Evolutionary conservation across 805 yeast species (phyloP).

Genomic region (Saturnispora halmiae): DNA sequence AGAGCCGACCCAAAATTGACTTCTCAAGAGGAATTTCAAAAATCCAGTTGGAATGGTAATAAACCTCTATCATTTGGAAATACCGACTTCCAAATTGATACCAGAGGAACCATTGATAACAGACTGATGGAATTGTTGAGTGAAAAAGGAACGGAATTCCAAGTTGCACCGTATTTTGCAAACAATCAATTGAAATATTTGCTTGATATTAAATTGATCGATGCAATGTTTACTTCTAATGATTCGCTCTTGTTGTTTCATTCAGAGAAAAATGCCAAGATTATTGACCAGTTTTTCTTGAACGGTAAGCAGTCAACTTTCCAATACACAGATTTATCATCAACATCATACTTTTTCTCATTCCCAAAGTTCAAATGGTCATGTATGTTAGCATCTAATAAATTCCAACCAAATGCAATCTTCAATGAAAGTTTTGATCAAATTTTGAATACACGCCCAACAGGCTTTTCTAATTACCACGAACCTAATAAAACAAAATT

Average conservation of each 20-base stretch:
- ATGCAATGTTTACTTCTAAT: constrained; percentile 38
- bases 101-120: constrained; percentile 40
- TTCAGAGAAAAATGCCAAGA: constrained; percentile 62
- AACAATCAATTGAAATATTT: constrained; percentile 74
- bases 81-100: constrained; percentile 38
- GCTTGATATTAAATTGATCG: constrained; percentile 45
- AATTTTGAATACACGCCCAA: too few relatives aligned
- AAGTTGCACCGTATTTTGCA: constrained; percentile 77
- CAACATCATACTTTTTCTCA: too few relatives aligned
- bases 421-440: neutral
- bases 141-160: constrained; percentile 47
- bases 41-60: constrained; percentile 28
- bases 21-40: neutral
- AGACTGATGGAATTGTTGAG: constrained; percentile 52
- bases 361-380: too few relatives aligned
- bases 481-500: constrained; percentile 38
- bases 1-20: neutral
- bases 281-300: too few relatives aligned
- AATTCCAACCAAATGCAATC: neutral
- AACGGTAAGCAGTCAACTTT: too few relatives aligned
- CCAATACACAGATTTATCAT: too few relatives aligned
- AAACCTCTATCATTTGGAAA: constrained; percentile 41
- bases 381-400: too few relatives aligned
- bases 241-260: constrained; percentile 55
- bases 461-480: constrained; percentile 32